A percentile compares a stretch with the other conserved stretches of the same genome.
These are phyloP conservation scores for Tricholoma matsutake DNA, from an alignment of 768 basidiomycete species.

Conservation along the genomic window DNA sequence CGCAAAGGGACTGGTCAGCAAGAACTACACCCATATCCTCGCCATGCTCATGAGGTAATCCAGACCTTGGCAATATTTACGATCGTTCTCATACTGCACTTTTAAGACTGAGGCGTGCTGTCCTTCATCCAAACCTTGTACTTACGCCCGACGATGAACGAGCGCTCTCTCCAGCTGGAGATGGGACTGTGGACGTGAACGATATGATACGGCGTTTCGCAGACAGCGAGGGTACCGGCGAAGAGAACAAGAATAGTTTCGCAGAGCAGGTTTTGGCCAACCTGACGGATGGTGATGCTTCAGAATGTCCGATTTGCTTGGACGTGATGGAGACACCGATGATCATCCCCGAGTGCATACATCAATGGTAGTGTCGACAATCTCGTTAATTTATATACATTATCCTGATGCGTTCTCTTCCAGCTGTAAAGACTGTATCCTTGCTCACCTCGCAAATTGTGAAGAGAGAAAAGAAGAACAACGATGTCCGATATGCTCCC, in stretches of 20 bases:
- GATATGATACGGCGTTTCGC: conserved; percentile 55
- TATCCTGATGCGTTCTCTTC: not conserved
- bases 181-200: conserved; percentile 51
- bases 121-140: conserved; percentile 87
- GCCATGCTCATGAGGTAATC: conserved; percentile 91
- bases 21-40: conserved; percentile 84
- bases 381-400: not conserved
- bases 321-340: conserved; percentile 72
- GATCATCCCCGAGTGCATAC: conserved; percentile 73
- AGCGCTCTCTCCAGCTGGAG: conserved; percentile 33
- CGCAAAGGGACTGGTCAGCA: conserved; percentile 73
- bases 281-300: conserved; percentile 48
- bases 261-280: conserved; percentile 65
- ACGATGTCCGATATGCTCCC: conserved; percentile 76
- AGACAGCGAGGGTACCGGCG: conserved; percentile 31
- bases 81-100: not conserved
- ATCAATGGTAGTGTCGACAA: conserved; percentile 54
- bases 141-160: conserved; percentile 47
- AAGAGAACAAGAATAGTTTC: conserved; percentile 41
- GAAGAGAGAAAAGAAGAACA: conserved; percentile 68
- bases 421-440: conserved; percentile 90
- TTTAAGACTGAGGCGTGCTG: conserved; percentile 64
- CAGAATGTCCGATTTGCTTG: conserved; percentile 80
- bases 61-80: not conserved
- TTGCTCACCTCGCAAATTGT: conserved; percentile 66